Evolutionary conservation across 768 basidiomycete species (phyloP), one percentile per base, ranked within the genome.

Genomic region (Neoboletus subvelutipes): DNA sequence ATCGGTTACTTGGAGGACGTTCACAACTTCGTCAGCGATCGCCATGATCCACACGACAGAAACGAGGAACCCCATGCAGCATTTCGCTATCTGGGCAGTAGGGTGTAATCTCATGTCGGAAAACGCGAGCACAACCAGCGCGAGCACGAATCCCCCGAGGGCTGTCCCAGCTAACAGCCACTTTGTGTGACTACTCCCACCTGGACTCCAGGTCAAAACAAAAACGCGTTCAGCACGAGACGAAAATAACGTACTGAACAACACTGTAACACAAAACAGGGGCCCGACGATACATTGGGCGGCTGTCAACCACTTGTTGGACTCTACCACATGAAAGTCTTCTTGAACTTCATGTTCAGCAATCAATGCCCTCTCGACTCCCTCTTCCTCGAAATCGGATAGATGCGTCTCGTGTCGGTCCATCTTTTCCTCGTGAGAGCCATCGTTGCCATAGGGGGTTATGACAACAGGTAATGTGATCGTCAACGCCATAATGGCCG

Each of bases 31-130:
- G 69, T 97, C 94, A 1, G 95, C 94, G 47, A 98, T 94, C 7
- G 90, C 94, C 85, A 98, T 95, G 64, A 99, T 98, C 96, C 97
- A 99, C 9, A 98, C 86, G 58, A 98, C 83, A 3, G 94, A 81
- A 28, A 96, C 88, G 22, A 87, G 70, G 75, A 99, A 99, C 0
- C 97, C 96, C 80, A 95, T 87, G 24, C 86, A 88, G 67, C 93
- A 96, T 11, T 94, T 81, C 11, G 82, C 78, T 73, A 94, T 79
- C 55, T 84, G 80, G 45, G 83, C 79, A 15, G 80, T 66, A 6
- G 80, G 77, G 59, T 83, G 78, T 20, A 78, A 75, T 3, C 90
- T 88, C 41, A 81, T 79, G 8, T 80, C 78, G 1, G 82, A 81
- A 64, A 86, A 86, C 0, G 83, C 67, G 6, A 83, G 72, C 2